Percentiles rank a stretch among this genome's conserved stretches.
Conservation (phyloP, 495 filamentous ascomycete species). For the Hypoxylon rickii region DNA sequence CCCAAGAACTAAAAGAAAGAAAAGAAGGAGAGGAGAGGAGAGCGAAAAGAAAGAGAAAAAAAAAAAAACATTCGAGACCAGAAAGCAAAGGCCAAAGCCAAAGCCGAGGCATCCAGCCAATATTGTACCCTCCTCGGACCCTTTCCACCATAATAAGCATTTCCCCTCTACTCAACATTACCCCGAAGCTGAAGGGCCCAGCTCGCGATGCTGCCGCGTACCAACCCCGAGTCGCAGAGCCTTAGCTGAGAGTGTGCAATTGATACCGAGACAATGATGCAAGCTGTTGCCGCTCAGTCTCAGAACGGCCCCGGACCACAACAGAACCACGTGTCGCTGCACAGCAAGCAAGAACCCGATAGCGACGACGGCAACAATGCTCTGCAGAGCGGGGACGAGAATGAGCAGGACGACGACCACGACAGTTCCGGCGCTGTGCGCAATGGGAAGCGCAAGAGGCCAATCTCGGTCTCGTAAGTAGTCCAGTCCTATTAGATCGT, state of each 20-base stretch:
- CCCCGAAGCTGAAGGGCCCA: slow-evolving; percentile 41
- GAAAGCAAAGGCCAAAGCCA: background rate
- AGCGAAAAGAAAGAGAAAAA: background rate
- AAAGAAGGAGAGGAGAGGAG: background rate
- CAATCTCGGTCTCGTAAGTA: slow-evolving; percentile 63
- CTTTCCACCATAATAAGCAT: slow-evolving; percentile 7
- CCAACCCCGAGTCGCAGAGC: slow-evolving; percentile 32
- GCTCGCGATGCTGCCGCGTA: slow-evolving; percentile 31
- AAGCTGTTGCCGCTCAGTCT: slow-evolving; percentile 19
- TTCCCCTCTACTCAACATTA: slow-evolving; percentile 48
- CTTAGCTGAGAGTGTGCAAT: slow-evolving; percentile 18
- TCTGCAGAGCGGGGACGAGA: slow-evolving; percentile 40
- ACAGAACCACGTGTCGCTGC: slow-evolving; percentile 23
- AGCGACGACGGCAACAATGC: slow-evolving; percentile 38
- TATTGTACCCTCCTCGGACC: background rate
- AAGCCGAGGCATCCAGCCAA: slow-evolving; percentile 21
- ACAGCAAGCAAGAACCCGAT: slow-evolving; percentile 32
- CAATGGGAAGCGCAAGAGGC: slow-evolving; percentile 57
- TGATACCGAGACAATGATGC: slow-evolving; percentile 36
- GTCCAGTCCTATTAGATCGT: too few species aligned
- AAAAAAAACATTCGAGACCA: slow-evolving; percentile 17
- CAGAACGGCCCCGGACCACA: slow-evolving; percentile 22
- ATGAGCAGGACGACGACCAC: slow-evolving; percentile 46
- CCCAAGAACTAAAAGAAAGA: background rate
- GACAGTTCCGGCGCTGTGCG: slow-evolving; percentile 44